Evolutionary conservation across 179 eudicot species (phyloP).

Genomic region (Beta corolliflora): DNA sequence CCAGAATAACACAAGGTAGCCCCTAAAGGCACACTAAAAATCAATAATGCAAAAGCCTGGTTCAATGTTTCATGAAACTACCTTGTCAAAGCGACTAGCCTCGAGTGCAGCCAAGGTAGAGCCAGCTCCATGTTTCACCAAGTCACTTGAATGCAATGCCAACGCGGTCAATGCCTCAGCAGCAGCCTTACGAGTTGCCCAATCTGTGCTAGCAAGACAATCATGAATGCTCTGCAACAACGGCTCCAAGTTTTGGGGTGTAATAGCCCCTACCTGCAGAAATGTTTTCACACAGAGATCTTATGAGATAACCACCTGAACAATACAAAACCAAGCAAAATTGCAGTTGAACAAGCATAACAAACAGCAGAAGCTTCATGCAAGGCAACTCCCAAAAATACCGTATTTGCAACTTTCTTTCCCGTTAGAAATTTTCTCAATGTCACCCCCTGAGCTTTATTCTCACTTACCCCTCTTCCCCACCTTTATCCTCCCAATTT

Average conservation of each 20-base stretch:
- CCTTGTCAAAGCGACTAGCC: constrained; percentile 95
- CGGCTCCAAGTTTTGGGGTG: constrained; percentile 74
- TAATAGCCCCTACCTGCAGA: constrained; percentile 81
- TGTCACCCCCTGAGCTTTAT: neutral
- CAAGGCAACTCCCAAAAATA: neutral
- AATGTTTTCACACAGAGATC: neutral
- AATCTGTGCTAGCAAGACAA: constrained; percentile 83
- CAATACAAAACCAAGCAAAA: neutral
- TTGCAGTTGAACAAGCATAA: neutral
- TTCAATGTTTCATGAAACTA: constrained; percentile 23
- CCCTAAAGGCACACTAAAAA: neutral
- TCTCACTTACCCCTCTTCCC: neutral
- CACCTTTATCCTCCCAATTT: neutral
- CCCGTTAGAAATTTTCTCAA: neutral
- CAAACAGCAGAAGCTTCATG: constrained; percentile 3
- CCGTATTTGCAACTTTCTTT: neutral
- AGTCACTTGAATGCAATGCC: constrained; percentile 72
- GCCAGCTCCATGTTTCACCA: constrained; percentile 58
- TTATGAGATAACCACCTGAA: neutral
- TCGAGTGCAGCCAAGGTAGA: constrained; percentile 74
- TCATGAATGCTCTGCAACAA: constrained; percentile 81
- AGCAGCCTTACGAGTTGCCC: constrained; percentile 98
- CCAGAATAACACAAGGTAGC: neutral
- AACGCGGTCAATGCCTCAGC: constrained; percentile 78
- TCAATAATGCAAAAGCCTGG: neutral